Conservation (phyloP, 768 basidiomycete species). For the Boletus fagicola region DNA sequence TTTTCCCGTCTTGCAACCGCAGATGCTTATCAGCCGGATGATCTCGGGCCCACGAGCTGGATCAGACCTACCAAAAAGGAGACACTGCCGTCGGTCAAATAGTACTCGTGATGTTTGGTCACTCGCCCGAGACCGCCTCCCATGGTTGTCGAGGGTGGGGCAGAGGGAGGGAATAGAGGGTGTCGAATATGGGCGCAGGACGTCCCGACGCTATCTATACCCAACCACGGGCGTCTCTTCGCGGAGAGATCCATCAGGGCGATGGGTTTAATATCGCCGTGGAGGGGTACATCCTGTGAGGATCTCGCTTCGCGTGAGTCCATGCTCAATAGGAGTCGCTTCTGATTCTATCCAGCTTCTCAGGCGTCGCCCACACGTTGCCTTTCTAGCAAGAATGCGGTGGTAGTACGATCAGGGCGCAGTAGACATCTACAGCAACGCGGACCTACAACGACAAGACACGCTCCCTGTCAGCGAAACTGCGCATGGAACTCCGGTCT, state of each 20-base stretch:
- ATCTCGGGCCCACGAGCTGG: not conserved
- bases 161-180: not conserved
- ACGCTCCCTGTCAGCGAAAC: slow-evolving; percentile 9
- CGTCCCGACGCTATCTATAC: slow-evolving; percentile 19
- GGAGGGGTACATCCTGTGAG: slow-evolving; percentile 4
- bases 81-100: slow-evolving; percentile 13
- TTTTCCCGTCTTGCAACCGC: slow-evolving; percentile 45
- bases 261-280: not conserved
- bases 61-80: slow-evolving; percentile 18
- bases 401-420: slow-evolving; percentile 7
- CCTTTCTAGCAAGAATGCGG: not conserved
- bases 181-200: not conserved
- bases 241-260: slow-evolving; percentile 17
- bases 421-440: slow-evolving; percentile 16
- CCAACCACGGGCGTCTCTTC: slow-evolving; percentile 15
- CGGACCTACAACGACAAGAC: slow-evolving; percentile 18
- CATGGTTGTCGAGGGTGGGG: slow-evolving; percentile 10
- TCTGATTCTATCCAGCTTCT: not conserved
- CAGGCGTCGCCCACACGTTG: slow-evolving; percentile 2
- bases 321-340: not conserved
- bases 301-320: slow-evolving; percentile 9
- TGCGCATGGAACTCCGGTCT: not conserved
- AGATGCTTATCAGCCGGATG: slow-evolving; percentile 4
- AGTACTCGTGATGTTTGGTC: slow-evolving; percentile 4
- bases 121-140: slow-evolving; percentile 13